These are phyloP conservation scores for Solanum appendiculatum DNA, from an alignment of 257 asterid genomes.

Conservation along the genomic window DNA sequence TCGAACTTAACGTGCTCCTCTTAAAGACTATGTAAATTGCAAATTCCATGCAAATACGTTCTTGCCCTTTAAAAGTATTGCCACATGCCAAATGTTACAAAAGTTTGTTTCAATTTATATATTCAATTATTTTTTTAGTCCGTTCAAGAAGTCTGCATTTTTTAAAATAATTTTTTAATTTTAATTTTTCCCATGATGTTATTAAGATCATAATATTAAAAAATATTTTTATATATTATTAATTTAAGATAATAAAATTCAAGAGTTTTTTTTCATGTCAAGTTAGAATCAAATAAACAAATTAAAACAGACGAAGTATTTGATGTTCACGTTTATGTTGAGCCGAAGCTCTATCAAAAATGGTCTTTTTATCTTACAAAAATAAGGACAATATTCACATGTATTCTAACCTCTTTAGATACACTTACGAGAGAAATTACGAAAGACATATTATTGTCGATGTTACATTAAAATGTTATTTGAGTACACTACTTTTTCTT, in stretches of 20 bases:
- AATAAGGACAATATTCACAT: accelerated
- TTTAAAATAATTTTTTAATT: too few species aligned
- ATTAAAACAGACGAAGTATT: too few species aligned
- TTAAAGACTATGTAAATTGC: background rate
- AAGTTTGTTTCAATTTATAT: too few species aligned
- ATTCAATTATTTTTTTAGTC: too few species aligned
- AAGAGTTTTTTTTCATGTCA: too few species aligned
- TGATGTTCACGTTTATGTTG: background rate
- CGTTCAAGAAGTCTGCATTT: background rate
- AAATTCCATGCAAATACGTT: background rate
- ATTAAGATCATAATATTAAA: background rate
- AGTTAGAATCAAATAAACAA: too few species aligned
- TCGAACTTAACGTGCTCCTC: background rate
- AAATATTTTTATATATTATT: too few species aligned
- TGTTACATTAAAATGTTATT: background rate
- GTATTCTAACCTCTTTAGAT: too few species aligned
- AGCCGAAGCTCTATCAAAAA: background rate
- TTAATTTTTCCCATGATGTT: too few species aligned
- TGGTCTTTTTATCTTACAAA: accelerated
- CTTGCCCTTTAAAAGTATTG: background rate
- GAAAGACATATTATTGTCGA: too few species aligned
- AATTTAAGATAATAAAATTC: too few species aligned
- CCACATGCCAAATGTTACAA: background rate
- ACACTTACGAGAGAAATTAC: too few species aligned
- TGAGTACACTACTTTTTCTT: background rate